Evolutionary conservation across 2,329 filamentous ascomycete genomes (phyloP), one percentile per base, ranked within the genome.

Genomic region (Fusarium metavorans): DNA sequence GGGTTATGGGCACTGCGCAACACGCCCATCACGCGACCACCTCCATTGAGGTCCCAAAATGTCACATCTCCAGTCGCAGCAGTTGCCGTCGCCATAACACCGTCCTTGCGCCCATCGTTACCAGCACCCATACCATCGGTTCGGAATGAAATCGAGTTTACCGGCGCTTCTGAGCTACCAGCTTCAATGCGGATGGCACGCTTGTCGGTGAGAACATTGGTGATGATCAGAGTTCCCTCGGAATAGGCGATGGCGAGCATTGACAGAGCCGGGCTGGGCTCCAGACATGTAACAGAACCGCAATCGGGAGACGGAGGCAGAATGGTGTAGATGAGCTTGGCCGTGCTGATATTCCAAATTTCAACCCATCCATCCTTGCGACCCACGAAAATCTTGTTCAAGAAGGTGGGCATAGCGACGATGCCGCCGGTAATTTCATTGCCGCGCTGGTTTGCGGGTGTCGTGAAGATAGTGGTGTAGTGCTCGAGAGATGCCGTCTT

Each of bases 311-410:
- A 89, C 0, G 94, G 92, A 1, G 97, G 94, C 16, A 97, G 86
- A 61, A 99, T 92, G 2, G 95, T 97, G 83, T 98, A 97, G 32
- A 99, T 91, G 64, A 98, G 88, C 82, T 97, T 98, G 57, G 90
- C 95, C 5, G 94, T 98, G 81, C 93, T 97, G 70, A 99, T 87
- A 80, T 99, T 99, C 96, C 97, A 99, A 60, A 99, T 97, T 80
- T 99, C 97, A 10, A 98, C 92, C 82, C 92, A 93, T 8, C 97
- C 97, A 81, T 99, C 95, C 73, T 90, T 90, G 78, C 95, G 92
- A 11, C 95, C 97, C 4, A 95, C 93, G 75, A 98, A 95, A 52
- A 99, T 90, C 84, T 99, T 99, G 87, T 99, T 99, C 70, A 99
- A 84, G 82, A 95, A 97, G 0, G 97, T 98, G 2, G 96, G 95